These are phyloP conservation scores for Exophiala sp. DNA, from an alignment of 2,329 filamentous ascomycete genomes.

Conservation along the genomic window DNA sequence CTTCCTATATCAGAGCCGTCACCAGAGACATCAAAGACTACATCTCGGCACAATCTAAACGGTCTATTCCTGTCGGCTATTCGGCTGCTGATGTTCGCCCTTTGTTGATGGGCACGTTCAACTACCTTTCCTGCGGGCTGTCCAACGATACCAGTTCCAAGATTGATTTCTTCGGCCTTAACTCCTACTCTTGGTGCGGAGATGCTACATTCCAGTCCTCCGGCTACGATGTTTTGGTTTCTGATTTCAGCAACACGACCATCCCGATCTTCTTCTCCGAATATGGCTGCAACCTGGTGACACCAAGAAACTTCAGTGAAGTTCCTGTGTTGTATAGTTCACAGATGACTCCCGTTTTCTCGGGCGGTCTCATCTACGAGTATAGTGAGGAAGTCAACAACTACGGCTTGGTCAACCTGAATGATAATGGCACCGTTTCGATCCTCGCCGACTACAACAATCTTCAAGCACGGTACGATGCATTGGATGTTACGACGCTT, in stretches of 20 bases:
- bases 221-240: constrained; percentile 56
- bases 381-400: constrained; percentile 48
- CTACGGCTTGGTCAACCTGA: constrained; percentile 59
- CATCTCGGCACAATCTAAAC: constrained; percentile 56
- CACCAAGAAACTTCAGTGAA: constrained; percentile 58
- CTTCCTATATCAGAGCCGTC: constrained; percentile 60
- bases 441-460: constrained; percentile 67
- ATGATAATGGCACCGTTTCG: constrained; percentile 54
- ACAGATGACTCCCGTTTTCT: constrained; percentile 57
- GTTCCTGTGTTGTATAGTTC: constrained; percentile 58
- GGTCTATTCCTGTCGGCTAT: constrained; percentile 64
- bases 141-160: constrained; percentile 49
- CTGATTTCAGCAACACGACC: constrained; percentile 56
- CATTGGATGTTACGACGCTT: constrained; percentile 67
- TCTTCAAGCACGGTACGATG: constrained; percentile 70
- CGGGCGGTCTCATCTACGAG: constrained; percentile 55
- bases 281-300: constrained; percentile 61
- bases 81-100: constrained; percentile 62
- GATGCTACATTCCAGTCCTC: constrained; percentile 52
- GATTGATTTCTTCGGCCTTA: constrained; percentile 64
- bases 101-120: constrained; percentile 58
- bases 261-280: constrained; percentile 66
- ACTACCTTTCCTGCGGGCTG: constrained; percentile 58
- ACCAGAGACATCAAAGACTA: constrained; percentile 67
- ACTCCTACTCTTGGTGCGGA: constrained; percentile 68